Base-by-base conservation (phyloP, 2,329 filamentous ascomycete genomes). In the Aspergillus sp. region DNA sequence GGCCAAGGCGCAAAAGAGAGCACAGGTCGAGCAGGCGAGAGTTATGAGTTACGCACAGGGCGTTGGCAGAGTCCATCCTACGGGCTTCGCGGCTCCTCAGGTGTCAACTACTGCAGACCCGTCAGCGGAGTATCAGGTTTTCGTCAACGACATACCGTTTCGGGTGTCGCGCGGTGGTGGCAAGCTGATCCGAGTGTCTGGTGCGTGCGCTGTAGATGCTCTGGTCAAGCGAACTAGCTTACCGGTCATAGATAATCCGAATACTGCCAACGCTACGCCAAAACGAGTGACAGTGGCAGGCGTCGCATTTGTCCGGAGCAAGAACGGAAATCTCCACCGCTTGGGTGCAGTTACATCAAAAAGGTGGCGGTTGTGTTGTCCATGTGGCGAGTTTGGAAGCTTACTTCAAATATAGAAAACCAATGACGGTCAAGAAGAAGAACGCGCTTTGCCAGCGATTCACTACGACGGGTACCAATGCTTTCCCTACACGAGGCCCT, bases 321-420 rank as follows among this genome's bases (percentile, higher is more conserved):
- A 94, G 74, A 90, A 89, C 68, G 92, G 92, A 63, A 96, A 96
- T 68, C 84, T 96, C 25, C 89, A 93, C 71, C 89, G 91, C 58
- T 84, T 90, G 70, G 88, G 90, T 64, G 83, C 92, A 58, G 84
- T 94, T 61, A 88, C 88, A 73, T 87, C 88, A 64, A 89, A 91
- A 75, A 88, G 86, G 90, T 94, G 62, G 62, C 66, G 86, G 78
- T 87, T 83, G 54, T 60, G 58, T 66, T 61, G 55, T 50, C 61
- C 39, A 21, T 7, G 51, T 54, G 23, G 59, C 58, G 32, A 53
- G 57, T 59, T 58, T 57, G 15, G 30, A 57, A 54, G 64, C 67
- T 72, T 52, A 70, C 61, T 19, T 25, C 58, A 52, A 41, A 21
- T 32, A 61, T 57, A 73, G 73, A 66, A 75, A 71, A 69, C 71